Base-by-base conservation (phyloP, 805 yeast species). In the Sugiyamaella smithiae region DNA sequence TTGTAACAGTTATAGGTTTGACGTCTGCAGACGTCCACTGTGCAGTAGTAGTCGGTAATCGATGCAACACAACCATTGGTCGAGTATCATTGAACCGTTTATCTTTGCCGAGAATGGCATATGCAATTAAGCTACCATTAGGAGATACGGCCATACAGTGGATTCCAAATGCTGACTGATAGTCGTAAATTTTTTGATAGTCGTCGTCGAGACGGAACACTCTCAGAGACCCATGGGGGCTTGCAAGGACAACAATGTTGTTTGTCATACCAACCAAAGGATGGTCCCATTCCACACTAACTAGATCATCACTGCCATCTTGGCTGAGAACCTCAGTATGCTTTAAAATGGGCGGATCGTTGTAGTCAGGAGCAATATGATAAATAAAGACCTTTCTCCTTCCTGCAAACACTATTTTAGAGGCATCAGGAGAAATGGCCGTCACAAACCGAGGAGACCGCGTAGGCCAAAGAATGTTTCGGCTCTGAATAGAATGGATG, bases 21-120 rank as follows among this genome's bases (percentile, higher is more conserved):
- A 76, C 79, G 20, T 69, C 57, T 35, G 51, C 53, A n/a, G 66
- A 49, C 7, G 58, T 55, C 14, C 52, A 40, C 0, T 32, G 5
- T 11, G 22, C 16, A 11, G 38, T 35, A 19, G 20, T 35, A 7
- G 38, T 35, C 32, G 28, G 38, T 5, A 35, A 19, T 16, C 49
- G 29, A 23, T 54, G 51, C 28, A 54, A 32, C 7, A 54, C 51
- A 26, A 54, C 49, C 53, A 54, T 43, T 7, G 57, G 52, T 40
- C 85, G 91, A 59, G 84, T 90, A 24, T 81, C 74, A 2, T 82
- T 81, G 1, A 82, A 76, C 17, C 76, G 67, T 50, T 84, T 73
- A 61, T 87, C 95, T 49, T 81, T 78, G 0, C 95, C 93, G 0
- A 91, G 85, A 25, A 90, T 82, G 1, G 95, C 93, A 54, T 88